phyloP scores from a whole-genome alignment of 352 stramenopile genomes.

The Pythium pectinolyticum region DNA sequence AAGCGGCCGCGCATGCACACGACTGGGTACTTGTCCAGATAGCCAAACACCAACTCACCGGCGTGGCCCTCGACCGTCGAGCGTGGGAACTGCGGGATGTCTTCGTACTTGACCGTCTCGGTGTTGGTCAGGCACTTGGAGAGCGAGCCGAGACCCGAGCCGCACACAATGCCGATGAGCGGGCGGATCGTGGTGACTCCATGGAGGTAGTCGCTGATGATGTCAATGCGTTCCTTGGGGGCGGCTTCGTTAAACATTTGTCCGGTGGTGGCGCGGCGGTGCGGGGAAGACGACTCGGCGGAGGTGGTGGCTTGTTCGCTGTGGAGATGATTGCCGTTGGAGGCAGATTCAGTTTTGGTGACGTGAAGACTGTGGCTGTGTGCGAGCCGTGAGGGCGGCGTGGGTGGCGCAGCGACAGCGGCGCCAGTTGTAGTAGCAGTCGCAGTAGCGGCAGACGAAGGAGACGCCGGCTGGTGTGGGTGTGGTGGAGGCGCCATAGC shows the following conservation, averaged over 20 bases:
- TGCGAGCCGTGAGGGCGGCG: constrained; percentile 1
- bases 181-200: constrained; percentile 50
- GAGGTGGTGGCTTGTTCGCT: constrained; percentile 14
- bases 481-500: constrained; percentile 15
- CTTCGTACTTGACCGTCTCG: constrained; percentile 90
- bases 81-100: constrained; percentile 93
- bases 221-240: constrained; percentile 73
- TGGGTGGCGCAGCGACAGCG: not conserved
- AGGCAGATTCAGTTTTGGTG: constrained; percentile 21
- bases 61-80: constrained; percentile 94
- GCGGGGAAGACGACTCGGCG: constrained; percentile 16
- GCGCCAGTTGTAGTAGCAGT: no score
- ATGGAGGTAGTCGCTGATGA: constrained; percentile 76
- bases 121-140: constrained; percentile 88
- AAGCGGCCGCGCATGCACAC: constrained; percentile 96
- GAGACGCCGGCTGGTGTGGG: constrained; percentile 1
- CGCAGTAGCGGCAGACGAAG: not conserved
- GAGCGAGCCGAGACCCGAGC: constrained; percentile 92
- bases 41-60: constrained; percentile 95
- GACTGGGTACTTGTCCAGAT: constrained; percentile 76
- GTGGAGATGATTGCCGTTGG: constrained; percentile 17
- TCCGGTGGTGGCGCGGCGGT: constrained; percentile 53
- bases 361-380: constrained; percentile 21
- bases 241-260: constrained; percentile 64
- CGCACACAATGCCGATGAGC: constrained; percentile 91